Evolutionary conservation across 2,329 filamentous ascomycete species (phyloP).

Genomic region (Microthyrium microscopicum): DNA sequence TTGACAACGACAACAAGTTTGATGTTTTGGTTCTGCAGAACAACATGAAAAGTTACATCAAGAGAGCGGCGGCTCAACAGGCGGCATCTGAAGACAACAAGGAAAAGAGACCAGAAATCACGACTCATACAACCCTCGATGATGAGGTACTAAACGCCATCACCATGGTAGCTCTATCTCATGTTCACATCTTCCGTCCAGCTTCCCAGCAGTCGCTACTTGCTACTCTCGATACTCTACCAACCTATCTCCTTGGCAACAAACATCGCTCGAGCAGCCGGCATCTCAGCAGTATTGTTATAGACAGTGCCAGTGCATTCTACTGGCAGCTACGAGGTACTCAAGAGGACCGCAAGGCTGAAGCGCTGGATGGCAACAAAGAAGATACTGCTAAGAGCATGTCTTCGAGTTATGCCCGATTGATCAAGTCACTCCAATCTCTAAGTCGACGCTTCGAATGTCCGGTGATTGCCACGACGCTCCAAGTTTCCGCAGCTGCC

Average conservation of each 20-base stretch:
- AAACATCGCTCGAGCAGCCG: conserved; percentile 30
- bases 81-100: not conserved
- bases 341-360: not conserved
- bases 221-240: conserved; percentile 29
- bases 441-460: conserved; percentile 10
- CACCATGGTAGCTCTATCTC: conserved; percentile 27
- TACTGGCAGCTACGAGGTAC: conserved; percentile 36
- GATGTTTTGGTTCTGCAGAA: conserved; percentile 29
- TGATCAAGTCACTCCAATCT: not conserved
- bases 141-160: conserved; percentile 7
- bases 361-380: conserved; percentile 1
- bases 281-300: conserved; percentile 31
- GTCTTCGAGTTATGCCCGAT: not conserved
- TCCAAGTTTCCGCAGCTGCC: conserved; percentile 10
- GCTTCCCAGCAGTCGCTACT: conserved; percentile 34
- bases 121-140: not conserved
- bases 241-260: conserved; percentile 31
- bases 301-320: conserved; percentile 40
- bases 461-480: conserved; percentile 13
- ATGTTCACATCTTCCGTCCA: conserved; percentile 43
- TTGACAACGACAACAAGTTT: conserved; percentile 41
- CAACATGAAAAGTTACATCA: conserved; percentile 18
- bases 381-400: not conserved
- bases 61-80: not conserved
- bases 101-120: not conserved